Conservation (phyloP, 78 protist genomes). For the Ministeria vibrans region DNA sequence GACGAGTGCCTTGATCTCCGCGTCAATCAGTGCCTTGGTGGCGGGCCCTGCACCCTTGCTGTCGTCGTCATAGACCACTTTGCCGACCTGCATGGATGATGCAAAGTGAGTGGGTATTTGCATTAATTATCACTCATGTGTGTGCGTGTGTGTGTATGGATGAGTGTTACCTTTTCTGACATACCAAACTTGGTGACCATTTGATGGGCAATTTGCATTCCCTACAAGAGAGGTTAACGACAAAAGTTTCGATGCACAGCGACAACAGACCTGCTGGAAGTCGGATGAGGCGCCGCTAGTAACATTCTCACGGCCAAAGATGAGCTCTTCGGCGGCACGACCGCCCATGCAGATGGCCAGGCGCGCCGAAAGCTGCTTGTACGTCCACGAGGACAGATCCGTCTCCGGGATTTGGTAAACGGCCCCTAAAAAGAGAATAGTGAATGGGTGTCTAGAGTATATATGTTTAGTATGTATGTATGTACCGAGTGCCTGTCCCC, state of each 20-base stretch:
- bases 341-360: constrained; percentile 86
- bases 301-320: constrained; percentile 68
- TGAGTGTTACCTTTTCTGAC: constrained; percentile 24
- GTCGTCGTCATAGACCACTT: constrained; percentile 25
- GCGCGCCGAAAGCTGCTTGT: constrained; percentile 54
- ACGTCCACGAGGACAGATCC: constrained; percentile 36
- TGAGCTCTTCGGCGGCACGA: constrained; percentile 81
- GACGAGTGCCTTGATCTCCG: constrained; percentile 30
- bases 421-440: neutral
- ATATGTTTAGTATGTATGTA: neutral
- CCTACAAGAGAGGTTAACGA: constrained; percentile 16
- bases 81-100: neutral
- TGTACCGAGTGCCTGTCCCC: constrained; percentile 73
- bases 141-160: neutral
- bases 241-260: neutral
- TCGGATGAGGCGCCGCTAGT: constrained; percentile 51
- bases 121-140: neutral
- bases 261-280: constrained; percentile 27
- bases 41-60: neutral
- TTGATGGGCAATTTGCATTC: constrained; percentile 41
- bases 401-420: constrained; percentile 46
- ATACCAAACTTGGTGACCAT: constrained; percentile 74
- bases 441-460: neutral
- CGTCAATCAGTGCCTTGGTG: constrained; percentile 41
- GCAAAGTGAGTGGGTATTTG: neutral